Evolutionary conservation across 2,329 filamentous ascomycete genomes (phyloP).

Genomic region (Pyrenochaeta sp.): DNA sequence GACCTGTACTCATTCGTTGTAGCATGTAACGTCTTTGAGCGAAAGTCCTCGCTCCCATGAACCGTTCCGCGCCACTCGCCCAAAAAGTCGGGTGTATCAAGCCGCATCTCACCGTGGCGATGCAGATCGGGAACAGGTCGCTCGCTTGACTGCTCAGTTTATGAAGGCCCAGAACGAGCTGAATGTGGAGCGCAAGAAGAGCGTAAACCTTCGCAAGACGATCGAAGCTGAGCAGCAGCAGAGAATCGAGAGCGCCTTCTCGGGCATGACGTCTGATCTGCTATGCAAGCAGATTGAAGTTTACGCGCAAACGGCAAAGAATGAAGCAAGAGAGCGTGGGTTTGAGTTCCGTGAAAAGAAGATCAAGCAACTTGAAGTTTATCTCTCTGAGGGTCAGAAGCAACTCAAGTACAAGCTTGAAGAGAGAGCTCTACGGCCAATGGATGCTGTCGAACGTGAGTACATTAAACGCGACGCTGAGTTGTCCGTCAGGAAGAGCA

Average conservation of each 20-base stretch:
- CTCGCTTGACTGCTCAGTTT: conserved; percentile 15
- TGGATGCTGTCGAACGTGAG: conserved; percentile 16
- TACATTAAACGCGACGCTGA: conserved; percentile 11
- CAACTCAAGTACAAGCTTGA: conserved; percentile 20
- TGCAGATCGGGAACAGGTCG: conserved; percentile 14
- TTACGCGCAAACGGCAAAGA: conserved; percentile 11
- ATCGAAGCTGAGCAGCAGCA: conserved; percentile 16
- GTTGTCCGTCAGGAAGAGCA: conserved; percentile 1
- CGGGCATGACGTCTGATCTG: conserved; percentile 15
- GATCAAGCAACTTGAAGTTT: conserved; percentile 25
- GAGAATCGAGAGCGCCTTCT: conserved; percentile 13
- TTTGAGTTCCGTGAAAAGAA: conserved; percentile 18
- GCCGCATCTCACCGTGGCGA: background rate
- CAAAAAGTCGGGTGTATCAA: background rate
- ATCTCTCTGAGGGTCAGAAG: conserved; percentile 33
- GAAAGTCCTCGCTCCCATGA: background rate
- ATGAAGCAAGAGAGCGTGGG: conserved; percentile 16
- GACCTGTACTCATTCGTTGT: background rate
- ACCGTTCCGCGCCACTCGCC: conserved; percentile 3
- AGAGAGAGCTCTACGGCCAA: conserved; percentile 10
- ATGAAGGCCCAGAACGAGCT: conserved; percentile 24
- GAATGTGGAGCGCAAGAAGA: conserved; percentile 20
- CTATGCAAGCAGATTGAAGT: conserved; percentile 24
- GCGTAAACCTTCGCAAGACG: conserved; percentile 7
- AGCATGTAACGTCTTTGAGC: background rate